Percentiles rank a stretch among this genome's conserved stretches.
These are phyloP conservation scores for Viridothelium virens DNA, from an alignment of 495 filamentous ascomycete species.

Conservation along the genomic window DNA sequence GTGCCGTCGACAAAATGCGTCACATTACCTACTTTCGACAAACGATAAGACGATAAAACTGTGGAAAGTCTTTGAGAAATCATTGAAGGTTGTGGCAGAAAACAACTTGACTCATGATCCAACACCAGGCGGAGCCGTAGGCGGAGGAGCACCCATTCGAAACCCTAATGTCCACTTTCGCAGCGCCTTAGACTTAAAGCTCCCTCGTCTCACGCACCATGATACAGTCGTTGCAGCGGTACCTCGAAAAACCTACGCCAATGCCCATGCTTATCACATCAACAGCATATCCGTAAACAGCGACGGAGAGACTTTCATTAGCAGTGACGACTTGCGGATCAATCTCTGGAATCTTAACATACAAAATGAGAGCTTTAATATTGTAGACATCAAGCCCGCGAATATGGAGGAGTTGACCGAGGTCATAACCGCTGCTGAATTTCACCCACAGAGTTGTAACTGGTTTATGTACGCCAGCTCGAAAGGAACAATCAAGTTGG, in stretches of 20 bases:
- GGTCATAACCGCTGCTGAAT: slow-evolving; percentile 96
- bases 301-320: slow-evolving; percentile 98
- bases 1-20: slow-evolving; percentile 95
- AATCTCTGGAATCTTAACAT: slow-evolving; percentile 99
- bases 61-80: slow-evolving; percentile 99
- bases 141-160: slow-evolving; percentile 65
- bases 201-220: slow-evolving; percentile 92
- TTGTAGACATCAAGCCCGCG: slow-evolving; percentile 98
- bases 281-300: slow-evolving; percentile 99
- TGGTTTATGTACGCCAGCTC: slow-evolving; percentile 99
- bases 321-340: slow-evolving; percentile 93
- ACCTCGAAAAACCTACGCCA: slow-evolving; percentile 90
- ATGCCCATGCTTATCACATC: slow-evolving; percentile 98
- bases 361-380: slow-evolving; percentile 99
- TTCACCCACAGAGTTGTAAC: slow-evolving; percentile 95
- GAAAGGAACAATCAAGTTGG: slow-evolving; percentile 97
- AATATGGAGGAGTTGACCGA: slow-evolving; percentile 99
- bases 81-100: slow-evolving; percentile 94
- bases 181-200: slow-evolving; percentile 72
- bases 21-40: slow-evolving; percentile 94
- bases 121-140: slow-evolving; percentile 63
- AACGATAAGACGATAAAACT: slow-evolving; percentile 99
- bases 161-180: slow-evolving; percentile 67
- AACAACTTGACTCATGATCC: slow-evolving; percentile 96
- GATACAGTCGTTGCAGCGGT: slow-evolving; percentile 98